Evolutionary conservation across 2,329 filamentous ascomycete species (phyloP).

Genomic region (Fusarium robinianum): DNA sequence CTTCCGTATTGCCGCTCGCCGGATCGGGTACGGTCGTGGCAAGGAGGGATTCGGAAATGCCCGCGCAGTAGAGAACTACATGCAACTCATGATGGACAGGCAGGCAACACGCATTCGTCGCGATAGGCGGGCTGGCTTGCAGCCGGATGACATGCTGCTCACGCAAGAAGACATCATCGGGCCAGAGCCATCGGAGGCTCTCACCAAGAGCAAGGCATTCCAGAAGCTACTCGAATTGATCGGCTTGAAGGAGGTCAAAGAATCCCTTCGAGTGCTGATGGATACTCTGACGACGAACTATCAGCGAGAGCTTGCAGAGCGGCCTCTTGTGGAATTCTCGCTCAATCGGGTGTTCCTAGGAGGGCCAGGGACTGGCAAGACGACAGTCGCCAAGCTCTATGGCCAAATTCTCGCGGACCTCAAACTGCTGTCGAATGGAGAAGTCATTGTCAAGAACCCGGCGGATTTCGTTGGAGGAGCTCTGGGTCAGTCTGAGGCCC

Average conservation of each 20-base stretch:
- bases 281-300: slow-evolving; percentile 68
- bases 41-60: slow-evolving; percentile 75
- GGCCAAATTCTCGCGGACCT: slow-evolving; percentile 69
- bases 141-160: slow-evolving; percentile 62
- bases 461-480: slow-evolving; percentile 70
- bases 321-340: slow-evolving; percentile 61
- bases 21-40: slow-evolving; percentile 66
- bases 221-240: slow-evolving; percentile 59
- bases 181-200: slow-evolving; percentile 61
- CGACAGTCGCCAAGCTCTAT: slow-evolving; percentile 74
- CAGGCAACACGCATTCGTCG: slow-evolving; percentile 61
- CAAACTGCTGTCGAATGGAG: slow-evolving; percentile 68
- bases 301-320: slow-evolving; percentile 64
- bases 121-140: slow-evolving; percentile 47
- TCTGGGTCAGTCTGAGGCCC: slow-evolving; percentile 69
- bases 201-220: slow-evolving; percentile 61
- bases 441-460: slow-evolving; percentile 74
- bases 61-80: slow-evolving; percentile 65
- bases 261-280: slow-evolving; percentile 61
- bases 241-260: slow-evolving; percentile 66
- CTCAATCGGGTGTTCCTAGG: slow-evolving; percentile 74
- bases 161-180: slow-evolving; percentile 73
- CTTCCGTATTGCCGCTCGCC: slow-evolving; percentile 63
- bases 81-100: slow-evolving; percentile 58
- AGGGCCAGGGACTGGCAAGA: slow-evolving; percentile 76